A percentile compares a stretch with the other conserved stretches of the same genome.
Conservation (phyloP, 1,284 basidiomycete species). For the Termitomyces sp. region DNA sequence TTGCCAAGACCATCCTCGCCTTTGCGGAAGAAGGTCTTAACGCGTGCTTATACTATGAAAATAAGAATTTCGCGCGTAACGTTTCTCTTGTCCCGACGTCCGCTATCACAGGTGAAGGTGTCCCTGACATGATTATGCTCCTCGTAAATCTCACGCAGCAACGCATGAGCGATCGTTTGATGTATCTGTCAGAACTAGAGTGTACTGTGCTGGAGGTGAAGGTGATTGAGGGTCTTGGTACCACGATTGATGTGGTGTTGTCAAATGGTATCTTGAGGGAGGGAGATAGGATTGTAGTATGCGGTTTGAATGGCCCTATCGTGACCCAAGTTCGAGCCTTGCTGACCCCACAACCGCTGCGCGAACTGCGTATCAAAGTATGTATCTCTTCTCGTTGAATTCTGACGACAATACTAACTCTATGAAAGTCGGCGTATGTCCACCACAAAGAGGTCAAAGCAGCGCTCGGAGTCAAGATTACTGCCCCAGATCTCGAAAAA, state of each 20-base stretch:
- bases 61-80: conserved; percentile 92
- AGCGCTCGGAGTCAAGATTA: conserved; percentile 95
- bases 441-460: conserved; percentile 99
- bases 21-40: conserved; percentile 99
- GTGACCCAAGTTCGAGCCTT: conserved; percentile 93
- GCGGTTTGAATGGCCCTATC: conserved; percentile 97
- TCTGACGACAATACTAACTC: conserved; percentile 1
- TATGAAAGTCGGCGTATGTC: conserved; percentile 82
- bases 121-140: conserved; percentile 99
- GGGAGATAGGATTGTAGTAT: conserved; percentile 94
- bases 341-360: conserved; percentile 93
- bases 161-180: conserved; percentile 94
- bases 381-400: conserved; percentile 14
- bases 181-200: conserved; percentile 98
- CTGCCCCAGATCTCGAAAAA: conserved; percentile 95
- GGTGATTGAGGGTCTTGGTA: conserved; percentile 97
- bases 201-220: conserved; percentile 99
- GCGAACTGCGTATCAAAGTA: conserved; percentile 95
- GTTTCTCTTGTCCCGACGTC: conserved; percentile 98
- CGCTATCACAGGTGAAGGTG: conserved; percentile 96
- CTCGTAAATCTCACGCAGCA: conserved; percentile 97
- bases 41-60: conserved; percentile 93
- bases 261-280: conserved; percentile 94
- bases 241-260: conserved; percentile 96
- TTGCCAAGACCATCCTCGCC: conserved; percentile 81